Evolutionary conservation across 176 grass and related monocot genomes (phyloP).

Genomic region (Juncus effusus): DNA sequence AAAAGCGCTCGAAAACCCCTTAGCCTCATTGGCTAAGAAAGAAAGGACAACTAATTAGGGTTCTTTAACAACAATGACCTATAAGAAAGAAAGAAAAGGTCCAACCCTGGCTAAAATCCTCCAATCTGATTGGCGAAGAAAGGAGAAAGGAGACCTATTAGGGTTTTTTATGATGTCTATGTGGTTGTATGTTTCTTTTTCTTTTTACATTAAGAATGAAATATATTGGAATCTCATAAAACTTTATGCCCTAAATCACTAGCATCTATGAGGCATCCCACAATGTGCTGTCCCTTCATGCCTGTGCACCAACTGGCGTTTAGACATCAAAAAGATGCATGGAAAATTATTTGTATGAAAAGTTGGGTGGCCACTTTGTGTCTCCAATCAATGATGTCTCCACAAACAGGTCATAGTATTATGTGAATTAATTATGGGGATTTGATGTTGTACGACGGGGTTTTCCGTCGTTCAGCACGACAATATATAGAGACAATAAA

Average conservation of each 20-base stretch:
- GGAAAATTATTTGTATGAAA: constrained; percentile 4
- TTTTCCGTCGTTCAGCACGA: too few relatives aligned
- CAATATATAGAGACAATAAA: too few relatives aligned
- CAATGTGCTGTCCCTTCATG: constrained; percentile 54
- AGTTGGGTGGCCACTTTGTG: not conserved
- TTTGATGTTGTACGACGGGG: too few relatives aligned
- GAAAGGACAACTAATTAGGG: too few relatives aligned
- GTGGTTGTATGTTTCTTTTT: constrained; percentile 14
- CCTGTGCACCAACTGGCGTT: constrained; percentile 46
- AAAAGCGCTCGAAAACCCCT: not conserved
- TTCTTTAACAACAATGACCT: too few relatives aligned
- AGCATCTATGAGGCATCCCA: constrained; percentile 82
- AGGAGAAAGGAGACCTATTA: constrained; percentile 8
- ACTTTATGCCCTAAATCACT: constrained; percentile 78
- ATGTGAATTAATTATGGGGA: too few relatives aligned
- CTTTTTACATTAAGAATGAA: constrained; percentile 23
- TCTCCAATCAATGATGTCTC: not conserved
- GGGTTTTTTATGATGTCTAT: constrained; percentile 22
- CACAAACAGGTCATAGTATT: not conserved
- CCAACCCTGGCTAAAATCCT: too few relatives aligned
- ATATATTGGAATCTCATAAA: constrained; percentile 54
- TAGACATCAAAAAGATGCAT: constrained; percentile 5
- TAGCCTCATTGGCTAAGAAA: constrained; percentile 8
- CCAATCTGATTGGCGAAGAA: too few relatives aligned
- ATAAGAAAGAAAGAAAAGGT: too few relatives aligned